These are phyloP conservation scores for Mycena belliarum DNA, from an alignment of 768 basidiomycete species.

Conservation along the genomic window DNA sequence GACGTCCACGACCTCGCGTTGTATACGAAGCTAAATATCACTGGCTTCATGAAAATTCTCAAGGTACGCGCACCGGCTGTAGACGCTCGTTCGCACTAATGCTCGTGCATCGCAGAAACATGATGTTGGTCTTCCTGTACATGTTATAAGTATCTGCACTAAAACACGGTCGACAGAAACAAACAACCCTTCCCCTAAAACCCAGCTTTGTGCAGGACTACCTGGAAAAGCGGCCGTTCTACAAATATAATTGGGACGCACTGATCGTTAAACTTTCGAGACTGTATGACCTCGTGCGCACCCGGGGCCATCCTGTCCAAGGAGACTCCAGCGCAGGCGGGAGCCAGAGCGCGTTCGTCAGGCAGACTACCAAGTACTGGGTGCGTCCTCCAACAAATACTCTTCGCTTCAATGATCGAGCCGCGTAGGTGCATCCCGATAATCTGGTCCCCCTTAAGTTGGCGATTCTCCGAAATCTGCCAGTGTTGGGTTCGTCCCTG, in stretches of 20 bases:
- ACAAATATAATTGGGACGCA: conserved; percentile 95
- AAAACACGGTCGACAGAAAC: conserved; percentile 69
- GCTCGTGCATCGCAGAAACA: conserved; percentile 66
- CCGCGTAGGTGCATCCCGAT: conserved; percentile 78
- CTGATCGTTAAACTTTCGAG: conserved; percentile 95
- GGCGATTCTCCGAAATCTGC: conserved; percentile 88
- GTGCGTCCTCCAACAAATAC: conserved; percentile 40
- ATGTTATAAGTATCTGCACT: background rate
- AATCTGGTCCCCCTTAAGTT: conserved; percentile 93
- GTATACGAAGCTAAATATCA: conserved; percentile 95
- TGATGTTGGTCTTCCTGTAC: conserved; percentile 55
- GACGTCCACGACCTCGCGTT: conserved; percentile 90
- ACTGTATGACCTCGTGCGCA: conserved; percentile 92
- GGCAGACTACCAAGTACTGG: conserved; percentile 99
- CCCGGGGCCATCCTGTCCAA: conserved; percentile 89
- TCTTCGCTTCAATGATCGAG: background rate
- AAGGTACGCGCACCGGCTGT: conserved; percentile 57
- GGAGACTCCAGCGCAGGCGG: conserved; percentile 96
- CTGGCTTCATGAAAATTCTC: conserved; percentile 97
- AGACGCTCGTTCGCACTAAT: background rate
- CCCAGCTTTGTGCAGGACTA: conserved; percentile 88
- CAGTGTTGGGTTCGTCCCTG: conserved; percentile 73
- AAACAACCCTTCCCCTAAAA: conserved; percentile 81
- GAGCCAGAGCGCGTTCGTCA: conserved; percentile 94
- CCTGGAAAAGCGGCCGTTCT: conserved; percentile 93